Conservation (phyloP, 2,329 filamentous ascomycete genomes). For the Sporothrix curviconia region DNA sequence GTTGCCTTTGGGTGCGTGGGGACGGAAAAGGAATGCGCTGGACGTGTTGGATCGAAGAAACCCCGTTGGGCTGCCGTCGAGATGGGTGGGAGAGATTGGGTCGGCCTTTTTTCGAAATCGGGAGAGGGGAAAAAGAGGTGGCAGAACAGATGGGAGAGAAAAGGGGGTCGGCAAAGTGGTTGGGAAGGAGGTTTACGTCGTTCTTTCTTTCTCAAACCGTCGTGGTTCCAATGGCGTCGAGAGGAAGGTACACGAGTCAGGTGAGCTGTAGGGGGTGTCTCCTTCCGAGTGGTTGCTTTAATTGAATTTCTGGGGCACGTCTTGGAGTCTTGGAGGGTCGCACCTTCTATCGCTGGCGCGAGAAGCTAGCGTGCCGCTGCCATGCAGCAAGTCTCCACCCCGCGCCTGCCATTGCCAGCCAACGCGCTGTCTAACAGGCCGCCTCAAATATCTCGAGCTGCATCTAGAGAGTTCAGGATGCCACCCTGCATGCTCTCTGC, state of each 20-base stretch:
- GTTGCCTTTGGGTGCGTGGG: conserved; percentile 1
- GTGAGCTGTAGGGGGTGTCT: conserved; percentile 20
- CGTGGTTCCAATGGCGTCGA: conserved; percentile 14
- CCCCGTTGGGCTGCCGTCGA: conserved; percentile 21
- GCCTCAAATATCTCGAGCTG: conserved; percentile 21
- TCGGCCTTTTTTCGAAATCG: too few relatives aligned
- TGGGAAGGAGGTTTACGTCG: conserved; percentile 4
- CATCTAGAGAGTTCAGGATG: background rate
- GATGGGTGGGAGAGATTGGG: conserved; percentile 21
- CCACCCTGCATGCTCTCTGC: background rate
- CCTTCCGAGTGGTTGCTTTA: conserved; percentile 8
- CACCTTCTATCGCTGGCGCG: background rate
- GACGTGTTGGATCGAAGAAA: background rate
- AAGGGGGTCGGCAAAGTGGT: background rate
- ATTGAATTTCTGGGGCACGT: background rate
- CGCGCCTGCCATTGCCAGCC: conserved; percentile 19
- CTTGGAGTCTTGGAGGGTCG: background rate
- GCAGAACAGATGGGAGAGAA: background rate
- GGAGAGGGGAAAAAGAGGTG: background rate
- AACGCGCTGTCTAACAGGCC: conserved; percentile 20
- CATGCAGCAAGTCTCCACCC: conserved; percentile 15
- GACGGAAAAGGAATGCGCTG: background rate
- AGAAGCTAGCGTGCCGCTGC: conserved; percentile 2
- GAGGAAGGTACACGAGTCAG: conserved; percentile 20
- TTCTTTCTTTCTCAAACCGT: background rate